A percentile compares a stretch with the other conserved stretches of the same genome.
phyloP scores from a whole-genome alignment of 495 filamentous ascomycete species.

The Penicillium diatomitis region DNA sequence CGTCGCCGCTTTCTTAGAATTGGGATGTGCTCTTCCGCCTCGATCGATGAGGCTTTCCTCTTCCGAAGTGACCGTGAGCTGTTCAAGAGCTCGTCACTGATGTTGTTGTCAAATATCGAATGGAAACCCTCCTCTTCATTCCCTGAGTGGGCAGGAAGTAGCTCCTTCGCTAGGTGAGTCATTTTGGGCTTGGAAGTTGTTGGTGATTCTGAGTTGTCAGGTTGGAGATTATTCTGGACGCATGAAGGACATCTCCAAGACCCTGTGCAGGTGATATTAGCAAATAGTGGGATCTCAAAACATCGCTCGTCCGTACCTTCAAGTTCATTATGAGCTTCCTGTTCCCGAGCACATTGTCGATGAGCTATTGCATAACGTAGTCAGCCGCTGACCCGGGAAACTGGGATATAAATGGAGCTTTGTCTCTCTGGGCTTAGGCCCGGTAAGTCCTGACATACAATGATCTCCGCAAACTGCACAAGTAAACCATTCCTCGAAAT shows the following conservation, averaged over 20 bases:
- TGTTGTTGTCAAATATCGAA: constrained; percentile 69
- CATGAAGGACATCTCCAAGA: constrained; percentile 79
- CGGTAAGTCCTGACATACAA: constrained; percentile 51
- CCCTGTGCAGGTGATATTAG: constrained; percentile 29
- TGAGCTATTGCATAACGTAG: constrained; percentile 51
- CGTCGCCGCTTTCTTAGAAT: constrained; percentile 39
- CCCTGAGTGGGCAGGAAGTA: constrained; percentile 65
- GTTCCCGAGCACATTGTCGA: constrained; percentile 83
- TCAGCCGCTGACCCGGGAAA: constrained; percentile 26
- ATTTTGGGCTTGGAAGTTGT: constrained; percentile 34
- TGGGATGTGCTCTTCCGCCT: constrained; percentile 42
- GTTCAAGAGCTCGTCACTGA: constrained; percentile 75
- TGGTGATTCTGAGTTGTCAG: constrained; percentile 32
- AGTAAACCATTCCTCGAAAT: constrained; percentile 77
- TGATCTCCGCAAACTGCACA: constrained; percentile 80
- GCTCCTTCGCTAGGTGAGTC: constrained; percentile 56
- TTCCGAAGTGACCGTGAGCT: constrained; percentile 81
- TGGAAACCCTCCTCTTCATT: constrained; percentile 67
- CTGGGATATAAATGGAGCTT: constrained; percentile 11
- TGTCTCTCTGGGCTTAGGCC: constrained; percentile 14
- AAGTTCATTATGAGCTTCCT: constrained; percentile 57
- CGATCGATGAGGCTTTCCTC: constrained; percentile 58
- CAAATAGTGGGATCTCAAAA: constrained; percentile 3
- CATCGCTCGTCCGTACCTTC: constrained; percentile 45
- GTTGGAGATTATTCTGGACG: constrained; percentile 53